Percentiles rank a stretch among this genome's conserved stretches.
Conservation (phyloP, 106 monocot genomes). For the Alisma plantagoaquatica region DNA sequence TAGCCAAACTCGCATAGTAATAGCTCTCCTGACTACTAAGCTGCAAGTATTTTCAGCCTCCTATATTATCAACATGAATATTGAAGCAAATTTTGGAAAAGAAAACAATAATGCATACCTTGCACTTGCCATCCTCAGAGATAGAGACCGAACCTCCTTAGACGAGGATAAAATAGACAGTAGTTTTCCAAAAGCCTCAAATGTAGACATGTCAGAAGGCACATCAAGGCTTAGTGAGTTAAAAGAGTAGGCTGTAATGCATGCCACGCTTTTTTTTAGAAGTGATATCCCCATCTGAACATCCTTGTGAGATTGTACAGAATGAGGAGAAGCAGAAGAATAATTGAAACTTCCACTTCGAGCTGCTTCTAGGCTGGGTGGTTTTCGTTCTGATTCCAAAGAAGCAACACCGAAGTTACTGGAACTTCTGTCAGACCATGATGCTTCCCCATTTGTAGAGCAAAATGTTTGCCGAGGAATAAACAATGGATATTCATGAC, state of each 20-base stretch:
- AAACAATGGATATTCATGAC: constrained; percentile 90
- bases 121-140: constrained; percentile 43
- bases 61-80: no score
- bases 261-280: constrained; percentile 91
- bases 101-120: no score
- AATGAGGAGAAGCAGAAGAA: constrained; percentile 56
- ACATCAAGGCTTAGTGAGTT: constrained; percentile 65
- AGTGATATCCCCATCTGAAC: constrained; percentile 92
- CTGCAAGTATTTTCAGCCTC: no score
- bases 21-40: no score
- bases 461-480: constrained; percentile 69
- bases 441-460: constrained; percentile 60
- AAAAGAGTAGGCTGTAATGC: constrained; percentile 78
- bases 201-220: constrained; percentile 76
- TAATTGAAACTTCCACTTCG: constrained; percentile 51
- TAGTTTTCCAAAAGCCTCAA: constrained; percentile 84
- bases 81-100: no score
- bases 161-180: constrained; percentile 68
- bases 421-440: constrained; percentile 74
- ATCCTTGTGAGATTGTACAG: constrained; percentile 61
- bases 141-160: constrained; percentile 43
- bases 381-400: constrained; percentile 68
- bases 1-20: no score
- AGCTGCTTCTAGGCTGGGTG: constrained; percentile 33
- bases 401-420: constrained; percentile 83